A percentile compares a stretch with the other conserved stretches of the same genome.
Conservation (phyloP, 1,284 basidiomycete species). For the Amylostereum areolatum region DNA sequence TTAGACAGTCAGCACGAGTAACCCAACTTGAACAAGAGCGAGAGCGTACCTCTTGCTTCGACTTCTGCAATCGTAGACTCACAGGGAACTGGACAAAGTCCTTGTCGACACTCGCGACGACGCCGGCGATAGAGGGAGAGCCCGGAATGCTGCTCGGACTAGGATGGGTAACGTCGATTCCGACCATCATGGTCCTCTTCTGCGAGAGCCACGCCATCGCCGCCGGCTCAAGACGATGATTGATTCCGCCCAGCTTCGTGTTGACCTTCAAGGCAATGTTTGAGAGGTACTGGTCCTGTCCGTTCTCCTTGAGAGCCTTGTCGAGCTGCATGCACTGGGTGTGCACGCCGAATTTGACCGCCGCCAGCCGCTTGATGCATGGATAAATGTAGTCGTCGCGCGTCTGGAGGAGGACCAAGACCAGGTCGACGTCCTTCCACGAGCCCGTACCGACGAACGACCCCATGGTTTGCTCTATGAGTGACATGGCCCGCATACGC, state of each 20-base stretch:
- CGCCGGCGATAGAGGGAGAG: constrained; percentile 71
- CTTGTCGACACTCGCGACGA: constrained; percentile 66
- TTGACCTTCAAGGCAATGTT: constrained; percentile 66
- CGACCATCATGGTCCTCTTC: constrained; percentile 72
- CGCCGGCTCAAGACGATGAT: constrained; percentile 54
- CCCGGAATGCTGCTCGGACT: constrained; percentile 48
- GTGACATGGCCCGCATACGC: constrained; percentile 33
- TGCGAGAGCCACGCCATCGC: constrained; percentile 60
- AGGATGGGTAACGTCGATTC: constrained; percentile 76
- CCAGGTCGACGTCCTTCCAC: constrained; percentile 34
- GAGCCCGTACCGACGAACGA: constrained; percentile 16
- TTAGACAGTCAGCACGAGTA: not conserved
- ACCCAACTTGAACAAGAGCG: not conserved
- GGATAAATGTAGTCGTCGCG: constrained; percentile 69
- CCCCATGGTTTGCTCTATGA: constrained; percentile 35
- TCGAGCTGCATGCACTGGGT: constrained; percentile 58
- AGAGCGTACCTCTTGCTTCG: constrained; percentile 56
- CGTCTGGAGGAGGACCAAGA: constrained; percentile 58
- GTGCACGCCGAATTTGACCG: constrained; percentile 61
- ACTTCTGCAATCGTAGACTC: constrained; percentile 54
- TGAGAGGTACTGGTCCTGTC: constrained; percentile 72
- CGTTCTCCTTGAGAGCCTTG: constrained; percentile 51
- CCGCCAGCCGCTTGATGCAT: constrained; percentile 68
- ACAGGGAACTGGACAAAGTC: constrained; percentile 69
- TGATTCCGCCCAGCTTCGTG: constrained; percentile 72